A percentile compares a stretch with the other conserved stretches of the same genome.
phyloP scores from a whole-genome alignment of 2,329 filamentous ascomycete species.

The Penicillium sp. region DNA sequence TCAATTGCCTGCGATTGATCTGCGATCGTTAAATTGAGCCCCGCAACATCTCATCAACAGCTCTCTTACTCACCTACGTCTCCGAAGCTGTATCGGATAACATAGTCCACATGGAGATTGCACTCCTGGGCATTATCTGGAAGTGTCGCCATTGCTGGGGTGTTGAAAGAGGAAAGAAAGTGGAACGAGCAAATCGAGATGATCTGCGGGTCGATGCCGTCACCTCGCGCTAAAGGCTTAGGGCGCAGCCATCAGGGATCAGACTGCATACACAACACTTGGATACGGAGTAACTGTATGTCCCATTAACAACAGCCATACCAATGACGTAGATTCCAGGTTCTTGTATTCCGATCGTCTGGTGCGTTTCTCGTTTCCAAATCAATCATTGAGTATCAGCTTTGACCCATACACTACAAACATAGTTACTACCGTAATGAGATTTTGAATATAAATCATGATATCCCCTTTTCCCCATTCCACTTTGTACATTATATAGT shows the following conservation, averaged over 20 bases:
- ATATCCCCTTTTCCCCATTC: neutral
- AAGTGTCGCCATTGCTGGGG: constrained; percentile 30
- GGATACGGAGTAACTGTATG: neutral
- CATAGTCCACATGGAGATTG: constrained; percentile 81
- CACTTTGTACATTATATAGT: neutral
- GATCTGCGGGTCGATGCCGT: constrained; percentile 19
- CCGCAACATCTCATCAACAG: neutral
- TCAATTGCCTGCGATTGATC: constrained; percentile 69
- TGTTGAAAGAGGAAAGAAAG: constrained; percentile 8
- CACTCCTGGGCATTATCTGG: constrained; percentile 38
- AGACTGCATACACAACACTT: neutral
- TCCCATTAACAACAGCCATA: neutral
- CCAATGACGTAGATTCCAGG: neutral
- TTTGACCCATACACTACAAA: neutral
- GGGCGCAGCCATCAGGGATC: neutral
- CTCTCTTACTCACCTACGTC: constrained; percentile 55
- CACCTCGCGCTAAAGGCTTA: constrained; percentile 18
- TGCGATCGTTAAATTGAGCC: constrained; percentile 34
- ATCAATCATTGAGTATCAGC: neutral
- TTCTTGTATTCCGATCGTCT: neutral
- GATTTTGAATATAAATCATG: neutral
- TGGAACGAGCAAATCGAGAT: constrained; percentile 3
- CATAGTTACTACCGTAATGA: neutral
- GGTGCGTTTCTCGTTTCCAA: neutral
- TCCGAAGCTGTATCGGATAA: constrained; percentile 75